phyloP scores from a whole-genome alignment of 495 filamentous ascomycete genomes.

The Annulohypoxylon moriforme region DNA sequence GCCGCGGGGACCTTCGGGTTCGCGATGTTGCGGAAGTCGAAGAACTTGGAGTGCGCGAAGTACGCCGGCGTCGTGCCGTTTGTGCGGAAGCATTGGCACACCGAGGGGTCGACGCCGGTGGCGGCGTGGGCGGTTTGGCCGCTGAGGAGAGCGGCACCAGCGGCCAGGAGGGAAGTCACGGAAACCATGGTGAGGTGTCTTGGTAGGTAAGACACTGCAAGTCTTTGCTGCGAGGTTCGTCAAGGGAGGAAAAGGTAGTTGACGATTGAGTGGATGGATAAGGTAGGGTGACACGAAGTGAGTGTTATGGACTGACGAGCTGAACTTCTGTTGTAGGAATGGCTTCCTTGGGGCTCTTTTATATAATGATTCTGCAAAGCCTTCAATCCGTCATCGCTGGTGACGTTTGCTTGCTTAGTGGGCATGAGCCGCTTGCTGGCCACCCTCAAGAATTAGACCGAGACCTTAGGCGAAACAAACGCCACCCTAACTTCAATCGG shows the following conservation, averaged over 20 bases:
- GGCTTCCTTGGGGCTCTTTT: conserved; percentile 16
- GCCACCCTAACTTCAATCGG: conserved; percentile 1
- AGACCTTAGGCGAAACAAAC: conserved; percentile 17
- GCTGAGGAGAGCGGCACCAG: not conserved
- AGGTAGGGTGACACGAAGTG: not conserved
- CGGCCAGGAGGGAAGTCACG: not conserved
- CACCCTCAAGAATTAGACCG: conserved; percentile 5
- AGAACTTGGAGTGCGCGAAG: conserved; percentile 73
- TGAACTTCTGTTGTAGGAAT: not conserved
- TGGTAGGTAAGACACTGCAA: not conserved
- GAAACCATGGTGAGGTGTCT: conserved; percentile 19
- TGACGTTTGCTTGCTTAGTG: conserved; percentile 27
- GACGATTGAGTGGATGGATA: not conserved
- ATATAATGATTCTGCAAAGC: not conserved
- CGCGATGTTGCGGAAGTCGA: conserved; percentile 71
- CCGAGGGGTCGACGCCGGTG: not conserved
- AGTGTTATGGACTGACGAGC: not conserved
- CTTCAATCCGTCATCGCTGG: not conserved
- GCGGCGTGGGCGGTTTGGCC: not conserved
- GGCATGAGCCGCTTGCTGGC: not conserved
- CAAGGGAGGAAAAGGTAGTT: not conserved
- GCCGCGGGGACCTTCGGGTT: conserved; percentile 52
- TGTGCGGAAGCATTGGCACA: conserved; percentile 63
- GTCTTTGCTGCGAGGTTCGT: conserved; percentile 4
- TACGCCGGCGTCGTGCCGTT: conserved; percentile 58